Evolutionary conservation across 768 basidiomycete genomes (phyloP).

Genomic region (Lentinus tigrinus): DNA sequence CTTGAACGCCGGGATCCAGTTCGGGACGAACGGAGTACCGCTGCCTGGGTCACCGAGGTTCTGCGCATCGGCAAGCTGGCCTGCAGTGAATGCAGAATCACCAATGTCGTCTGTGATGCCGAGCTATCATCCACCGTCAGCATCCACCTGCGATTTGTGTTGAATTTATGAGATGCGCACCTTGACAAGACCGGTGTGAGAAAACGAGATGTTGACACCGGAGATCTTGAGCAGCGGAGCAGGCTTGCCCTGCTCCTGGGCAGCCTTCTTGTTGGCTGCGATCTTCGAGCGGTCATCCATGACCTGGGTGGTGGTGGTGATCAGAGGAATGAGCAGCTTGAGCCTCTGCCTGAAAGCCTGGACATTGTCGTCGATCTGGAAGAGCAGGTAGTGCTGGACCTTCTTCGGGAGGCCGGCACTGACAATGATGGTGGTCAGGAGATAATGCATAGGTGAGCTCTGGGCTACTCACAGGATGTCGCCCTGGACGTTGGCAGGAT

Average conservation of each 20-base stretch:
- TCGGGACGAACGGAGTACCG: slow-evolving; percentile 29
- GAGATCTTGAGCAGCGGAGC: slow-evolving; percentile 36
- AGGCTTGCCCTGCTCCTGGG: slow-evolving; percentile 23
- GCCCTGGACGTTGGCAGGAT: slow-evolving; percentile 28
- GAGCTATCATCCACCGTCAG: slow-evolving; percentile 22
- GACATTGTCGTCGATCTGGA: slow-evolving; percentile 44
- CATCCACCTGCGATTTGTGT: slow-evolving; percentile 11
- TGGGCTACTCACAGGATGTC: slow-evolving; percentile 22
- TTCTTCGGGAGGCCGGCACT: slow-evolving; percentile 59
- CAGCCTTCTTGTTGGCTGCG: slow-evolving; percentile 19
- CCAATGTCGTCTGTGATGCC: slow-evolving; percentile 39
- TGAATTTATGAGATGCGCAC: slow-evolving; percentile 22
- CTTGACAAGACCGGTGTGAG: slow-evolving; percentile 44
- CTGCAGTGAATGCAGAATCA: slow-evolving; percentile 37
- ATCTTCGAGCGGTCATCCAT: slow-evolving; percentile 20
- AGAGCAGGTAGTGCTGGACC: slow-evolving; percentile 50
- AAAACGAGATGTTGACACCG: slow-evolving; percentile 55
- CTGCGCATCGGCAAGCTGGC: slow-evolving; percentile 40
- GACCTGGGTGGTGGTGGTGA: slow-evolving; percentile 47
- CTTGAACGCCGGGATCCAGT: slow-evolving; percentile 49
- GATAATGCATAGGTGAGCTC: neutral
- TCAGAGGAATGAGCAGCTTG: slow-evolving; percentile 37
- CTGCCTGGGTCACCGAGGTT: slow-evolving; percentile 37
- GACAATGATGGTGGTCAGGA: neutral
- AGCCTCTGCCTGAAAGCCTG: slow-evolving; percentile 44